Percentiles rank a stretch among this genome's conserved stretches.
These are phyloP conservation scores for Solanum piurae DNA, from an alignment of 257 asterid species.

Conservation along the genomic window DNA sequence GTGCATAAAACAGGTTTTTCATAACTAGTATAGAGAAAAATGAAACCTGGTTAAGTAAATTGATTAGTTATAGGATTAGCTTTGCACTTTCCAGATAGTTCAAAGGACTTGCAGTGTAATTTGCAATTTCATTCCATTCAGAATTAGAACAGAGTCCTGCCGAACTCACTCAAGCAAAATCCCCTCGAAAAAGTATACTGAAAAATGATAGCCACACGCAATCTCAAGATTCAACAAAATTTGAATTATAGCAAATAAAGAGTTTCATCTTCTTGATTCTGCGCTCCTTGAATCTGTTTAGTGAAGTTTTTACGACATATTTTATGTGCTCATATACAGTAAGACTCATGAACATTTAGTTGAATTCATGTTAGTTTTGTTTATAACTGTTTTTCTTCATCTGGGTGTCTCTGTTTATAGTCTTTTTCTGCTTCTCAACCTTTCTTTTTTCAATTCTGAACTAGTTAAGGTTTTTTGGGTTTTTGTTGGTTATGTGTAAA, in stretches of 20 bases:
- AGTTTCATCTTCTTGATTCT: not conserved
- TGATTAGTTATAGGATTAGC: not conserved
- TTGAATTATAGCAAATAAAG: not conserved
- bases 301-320: not conserved
- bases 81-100: not conserved
- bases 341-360: not conserved
- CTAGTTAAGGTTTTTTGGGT: not conserved
- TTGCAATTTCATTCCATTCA: not conserved
- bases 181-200: not conserved
- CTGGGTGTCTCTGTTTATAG: not conserved
- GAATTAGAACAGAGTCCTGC: not conserved
- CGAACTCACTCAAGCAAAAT: not conserved
- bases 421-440: not conserved
- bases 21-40: no score
- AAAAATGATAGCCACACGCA: not conserved
- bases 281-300: not conserved
- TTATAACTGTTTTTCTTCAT: not conserved
- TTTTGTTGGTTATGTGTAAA: not conserved
- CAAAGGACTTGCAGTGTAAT: not conserved
- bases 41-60: not conserved
- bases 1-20: no score
- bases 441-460: not conserved
- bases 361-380: not conserved
- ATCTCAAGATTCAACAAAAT: not conserved
- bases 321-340: not conserved